Conservation (phyloP, 73 alveolate species). For the Paramecium sonneborni region DNA sequence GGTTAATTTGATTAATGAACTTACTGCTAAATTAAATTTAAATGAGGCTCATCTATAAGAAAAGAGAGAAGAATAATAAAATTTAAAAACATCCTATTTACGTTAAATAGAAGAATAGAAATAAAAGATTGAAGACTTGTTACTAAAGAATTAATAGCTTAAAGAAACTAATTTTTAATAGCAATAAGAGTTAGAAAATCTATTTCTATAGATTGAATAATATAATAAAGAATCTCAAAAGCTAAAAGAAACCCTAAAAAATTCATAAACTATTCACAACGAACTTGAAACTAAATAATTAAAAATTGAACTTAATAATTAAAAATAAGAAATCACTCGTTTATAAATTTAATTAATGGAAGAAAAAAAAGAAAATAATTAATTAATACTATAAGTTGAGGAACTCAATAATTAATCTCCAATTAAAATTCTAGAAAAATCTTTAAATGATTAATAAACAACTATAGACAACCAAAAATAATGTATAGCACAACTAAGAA, state of each 20-base stretch:
- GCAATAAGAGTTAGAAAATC: neutral
- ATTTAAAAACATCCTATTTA: neutral
- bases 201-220: neutral
- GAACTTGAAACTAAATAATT: neutral
- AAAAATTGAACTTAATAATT: neutral
- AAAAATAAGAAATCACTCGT: neutral
- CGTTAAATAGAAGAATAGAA: neutral
- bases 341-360: neutral
- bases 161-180: neutral
- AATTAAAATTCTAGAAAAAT: neutral
- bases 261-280: neutral
- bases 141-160: neutral
- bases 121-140: neutral
- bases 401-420: neutral
- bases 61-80: neutral
- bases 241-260: neutral
- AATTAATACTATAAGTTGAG: neutral
- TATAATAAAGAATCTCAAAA: slow-evolving; percentile 25
- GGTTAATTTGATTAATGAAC: neutral
- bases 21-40: neutral
- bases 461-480: neutral
- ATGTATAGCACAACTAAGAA: slow-evolving; percentile 17
- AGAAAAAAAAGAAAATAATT: neutral
- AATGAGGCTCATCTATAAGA: neutral
- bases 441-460: neutral